Evolutionary conservation across 169 alveolate genomes (phyloP), one percentile per base, ranked within the genome.

Genomic region (Eimeria praecox): DNA sequence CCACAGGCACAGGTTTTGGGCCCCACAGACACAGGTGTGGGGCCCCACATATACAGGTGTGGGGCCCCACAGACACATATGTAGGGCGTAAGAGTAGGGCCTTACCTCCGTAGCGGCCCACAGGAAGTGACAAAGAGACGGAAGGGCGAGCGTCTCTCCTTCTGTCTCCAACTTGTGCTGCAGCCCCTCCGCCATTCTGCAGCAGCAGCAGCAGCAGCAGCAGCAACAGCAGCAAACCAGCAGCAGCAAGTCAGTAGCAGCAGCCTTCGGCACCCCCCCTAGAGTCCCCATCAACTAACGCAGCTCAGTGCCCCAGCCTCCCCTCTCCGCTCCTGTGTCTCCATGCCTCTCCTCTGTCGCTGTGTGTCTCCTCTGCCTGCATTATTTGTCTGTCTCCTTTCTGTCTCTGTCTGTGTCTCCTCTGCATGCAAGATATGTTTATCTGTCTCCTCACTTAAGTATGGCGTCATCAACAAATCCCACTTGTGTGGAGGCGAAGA

Each of bases 61-160:
- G 75, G 75, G 38, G 75, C 75, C 16, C 40, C 75, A 27, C 40
- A 24, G 69, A 0, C 30, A 2, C 46, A 27, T 69, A 35, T 35
- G 0, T 69, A n/a, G 56, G 30, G 4, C 18, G 77, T 42, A 54
- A n/a, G n/a, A n/a, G n/a, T n/a, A n/a, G n/a, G n/a, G 52, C 66
- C 96, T 59, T 40, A 94, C 96, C 90, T 94, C 96, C 3, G 96
- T 87, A 12, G 69, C 18, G 8, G 96, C 93, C 96, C 96, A 94
- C 5, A 94, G 54, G 64, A 94, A 59, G 44, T 86, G 88, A 52
- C 96, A 83, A 27, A 94, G 93, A 22, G 94, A 77, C 4, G 90
- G 54, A 30, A 85, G 94, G 6, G 94, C 42, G 38, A 85, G 94
- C 1, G 27, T 30, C 73, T 69, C 94, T n/a, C 94, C 94, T 24